Percentiles rank a stretch among this genome's conserved stretches.
phyloP scores from a whole-genome alignment of 352 stramenopile species.

The Globisporangium nunn region DNA sequence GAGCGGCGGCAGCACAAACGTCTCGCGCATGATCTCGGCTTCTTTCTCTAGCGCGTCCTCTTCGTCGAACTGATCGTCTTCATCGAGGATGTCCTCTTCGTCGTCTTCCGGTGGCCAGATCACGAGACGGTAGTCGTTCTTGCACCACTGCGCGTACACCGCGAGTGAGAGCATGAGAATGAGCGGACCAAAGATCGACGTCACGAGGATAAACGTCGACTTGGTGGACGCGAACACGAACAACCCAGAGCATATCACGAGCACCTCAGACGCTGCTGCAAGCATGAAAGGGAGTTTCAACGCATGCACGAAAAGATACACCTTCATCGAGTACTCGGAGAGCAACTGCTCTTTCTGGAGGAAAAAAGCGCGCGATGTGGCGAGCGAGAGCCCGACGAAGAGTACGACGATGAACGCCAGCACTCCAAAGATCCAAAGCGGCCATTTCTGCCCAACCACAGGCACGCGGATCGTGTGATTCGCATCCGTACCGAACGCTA shows the following conservation, averaged over 20 bases:
- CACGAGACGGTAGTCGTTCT: conserved; percentile 81
- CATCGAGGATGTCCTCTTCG: conserved; percentile 70
- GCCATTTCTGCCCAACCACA: conserved; percentile 60
- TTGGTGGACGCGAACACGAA: conserved; percentile 76
- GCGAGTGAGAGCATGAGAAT: conserved; percentile 72
- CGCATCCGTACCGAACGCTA: conserved; percentile 56
- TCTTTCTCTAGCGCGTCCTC: conserved; percentile 70
- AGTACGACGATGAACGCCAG: conserved; percentile 78
- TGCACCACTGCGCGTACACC: conserved; percentile 68
- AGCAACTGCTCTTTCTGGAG: conserved; percentile 73
- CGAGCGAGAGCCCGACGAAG: conserved; percentile 62
- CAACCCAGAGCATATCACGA: conserved; percentile 74
- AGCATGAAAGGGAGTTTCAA: conserved; percentile 77
- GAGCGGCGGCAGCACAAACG: conserved; percentile 72
- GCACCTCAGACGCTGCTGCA: conserved; percentile 63
- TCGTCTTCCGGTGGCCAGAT: conserved; percentile 77
- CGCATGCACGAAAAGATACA: conserved; percentile 61
- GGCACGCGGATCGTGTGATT: conserved; percentile 43
- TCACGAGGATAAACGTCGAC: conserved; percentile 75
- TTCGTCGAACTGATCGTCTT: conserved; percentile 68
- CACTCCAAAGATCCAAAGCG: conserved; percentile 83
- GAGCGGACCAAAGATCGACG: conserved; percentile 65
- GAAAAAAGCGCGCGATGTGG: conserved; percentile 76
- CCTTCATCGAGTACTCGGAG: conserved; percentile 63
- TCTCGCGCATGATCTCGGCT: conserved; percentile 62